These are phyloP conservation scores for Nannochloropsis salina DNA, from an alignment of 108 stramenopile genomes.

Conservation along the genomic window DNA sequence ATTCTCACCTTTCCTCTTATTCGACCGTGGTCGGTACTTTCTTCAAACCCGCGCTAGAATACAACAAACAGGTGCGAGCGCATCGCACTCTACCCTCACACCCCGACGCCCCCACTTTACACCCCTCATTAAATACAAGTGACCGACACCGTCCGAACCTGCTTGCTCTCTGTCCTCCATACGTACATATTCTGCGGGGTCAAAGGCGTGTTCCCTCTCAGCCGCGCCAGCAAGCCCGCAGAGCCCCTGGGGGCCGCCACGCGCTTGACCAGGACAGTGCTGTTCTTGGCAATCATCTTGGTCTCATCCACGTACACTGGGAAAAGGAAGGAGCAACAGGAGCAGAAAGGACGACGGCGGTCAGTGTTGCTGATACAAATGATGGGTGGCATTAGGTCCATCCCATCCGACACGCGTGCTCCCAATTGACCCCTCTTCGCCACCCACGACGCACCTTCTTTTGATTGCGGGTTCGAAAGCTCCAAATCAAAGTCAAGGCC, in stretches of 20 bases:
- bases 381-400: no score
- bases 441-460: background rate
- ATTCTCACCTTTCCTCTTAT: background rate
- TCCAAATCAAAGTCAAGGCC: background rate
- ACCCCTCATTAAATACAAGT: background rate
- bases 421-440: background rate
- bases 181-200: constrained; percentile 6
- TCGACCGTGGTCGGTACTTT: background rate
- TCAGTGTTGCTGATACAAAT: no score
- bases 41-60: background rate
- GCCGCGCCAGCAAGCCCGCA: background rate
- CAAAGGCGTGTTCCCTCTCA: background rate
- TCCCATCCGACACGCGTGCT: no score
- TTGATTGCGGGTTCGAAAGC: background rate
- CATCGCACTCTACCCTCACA: background rate
- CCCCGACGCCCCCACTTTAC: background rate
- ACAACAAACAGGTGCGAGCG: background rate
- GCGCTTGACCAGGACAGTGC: background rate
- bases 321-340: background rate
- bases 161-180: background rate
- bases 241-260: background rate
- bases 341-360: background rate
- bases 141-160: background rate
- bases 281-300: background rate
- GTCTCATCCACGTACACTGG: background rate